Conservation (phyloP, 495 filamentous ascomycete genomes). For the Staphylotrichum longicolle region DNA sequence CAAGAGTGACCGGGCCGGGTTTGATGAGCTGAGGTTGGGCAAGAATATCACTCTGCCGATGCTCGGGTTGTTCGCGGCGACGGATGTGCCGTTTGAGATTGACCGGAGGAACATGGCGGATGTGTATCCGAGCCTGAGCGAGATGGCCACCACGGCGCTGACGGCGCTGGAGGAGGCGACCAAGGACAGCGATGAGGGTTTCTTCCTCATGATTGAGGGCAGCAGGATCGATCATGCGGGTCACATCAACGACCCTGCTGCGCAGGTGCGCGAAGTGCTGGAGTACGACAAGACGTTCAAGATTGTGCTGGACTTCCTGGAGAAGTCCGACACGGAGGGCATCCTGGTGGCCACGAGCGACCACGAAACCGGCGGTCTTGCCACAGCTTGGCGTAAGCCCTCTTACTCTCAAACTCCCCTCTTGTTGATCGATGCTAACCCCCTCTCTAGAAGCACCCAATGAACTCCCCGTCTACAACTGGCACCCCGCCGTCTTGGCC, state of each 20-base stretch:
- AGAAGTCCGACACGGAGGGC: constrained; percentile 66
- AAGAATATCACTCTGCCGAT: constrained; percentile 72
- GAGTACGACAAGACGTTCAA: constrained; percentile 87
- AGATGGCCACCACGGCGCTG: constrained; percentile 85
- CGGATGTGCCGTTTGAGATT: constrained; percentile 88
- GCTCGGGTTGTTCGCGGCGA: constrained; percentile 78
- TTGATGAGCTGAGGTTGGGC: constrained; percentile 73
- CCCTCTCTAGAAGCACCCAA: constrained; percentile 32
- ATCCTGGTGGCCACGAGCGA: constrained; percentile 87
- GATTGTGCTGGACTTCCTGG: constrained; percentile 78
- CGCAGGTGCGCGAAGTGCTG: constrained; percentile 91
- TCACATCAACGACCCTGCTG: constrained; percentile 90
- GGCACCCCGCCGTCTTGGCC: constrained; percentile 78
- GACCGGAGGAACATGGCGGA: constrained; percentile 77
- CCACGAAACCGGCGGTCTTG: constrained; percentile 90
- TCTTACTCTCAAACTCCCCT: constrained; percentile 4
- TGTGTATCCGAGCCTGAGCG: constrained; percentile 81
- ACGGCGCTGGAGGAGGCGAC: constrained; percentile 79
- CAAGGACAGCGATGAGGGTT: constrained; percentile 79
- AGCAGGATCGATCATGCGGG: constrained; percentile 95
- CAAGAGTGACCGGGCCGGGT: constrained; percentile 65
- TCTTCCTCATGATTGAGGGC: constrained; percentile 98
- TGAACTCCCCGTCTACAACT: constrained; percentile 63
- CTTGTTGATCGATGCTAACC: constrained; percentile 19
- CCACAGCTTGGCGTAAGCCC: constrained; percentile 68